These are phyloP conservation scores for Escovopsis sp. DNA, from an alignment of 2,329 filamentous ascomycete genomes.

Conservation along the genomic window DNA sequence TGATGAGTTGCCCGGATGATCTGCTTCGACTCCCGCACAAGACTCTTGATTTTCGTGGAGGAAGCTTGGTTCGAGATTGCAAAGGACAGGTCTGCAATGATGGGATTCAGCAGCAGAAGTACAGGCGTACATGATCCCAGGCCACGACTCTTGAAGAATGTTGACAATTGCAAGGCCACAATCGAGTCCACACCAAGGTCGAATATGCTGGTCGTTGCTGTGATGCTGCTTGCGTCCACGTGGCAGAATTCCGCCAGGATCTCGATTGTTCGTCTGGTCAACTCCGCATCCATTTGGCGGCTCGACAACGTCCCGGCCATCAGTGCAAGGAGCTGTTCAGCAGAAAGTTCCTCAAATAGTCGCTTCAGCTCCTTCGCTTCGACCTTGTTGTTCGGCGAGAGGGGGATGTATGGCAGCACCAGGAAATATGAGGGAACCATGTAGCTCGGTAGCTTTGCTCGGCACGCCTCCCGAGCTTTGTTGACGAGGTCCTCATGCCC, in stretches of 20 bases:
- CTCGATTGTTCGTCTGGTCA: slow-evolving; percentile 33
- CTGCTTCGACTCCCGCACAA: slow-evolving; percentile 39
- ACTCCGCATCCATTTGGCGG: slow-evolving; percentile 13
- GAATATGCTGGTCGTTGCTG: slow-evolving; percentile 53
- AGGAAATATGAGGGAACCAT: slow-evolving; percentile 86
- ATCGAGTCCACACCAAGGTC: slow-evolving; percentile 84
- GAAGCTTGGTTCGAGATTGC: slow-evolving; percentile 14
- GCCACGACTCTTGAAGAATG: slow-evolving; percentile 47
- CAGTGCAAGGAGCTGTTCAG: slow-evolving; percentile 46
- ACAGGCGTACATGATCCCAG: slow-evolving; percentile 48
- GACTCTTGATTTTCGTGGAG: slow-evolving; percentile 3
- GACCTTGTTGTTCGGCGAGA: slow-evolving; percentile 82
- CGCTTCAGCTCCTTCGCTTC: slow-evolving; percentile 55
- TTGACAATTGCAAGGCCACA: slow-evolving; percentile 57
- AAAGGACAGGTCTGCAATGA: slow-evolving; percentile 31
- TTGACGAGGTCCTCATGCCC: slow-evolving; percentile 22
- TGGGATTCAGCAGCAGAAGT: slow-evolving; percentile 48
- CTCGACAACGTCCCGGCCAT: slow-evolving; percentile 16
- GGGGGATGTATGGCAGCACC: slow-evolving; percentile 53
- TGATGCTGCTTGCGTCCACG: slow-evolving; percentile 28
- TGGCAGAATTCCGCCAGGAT: slow-evolving; percentile 40
- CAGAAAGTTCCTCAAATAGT: slow-evolving; percentile 48
- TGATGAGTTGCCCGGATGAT: slow-evolving; percentile 49
- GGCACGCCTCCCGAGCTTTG: slow-evolving; percentile 47
- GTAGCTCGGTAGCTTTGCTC: slow-evolving; percentile 57